Evolutionary conservation across 163 green algal genomes (phyloP).

Genomic region (Dunaliella salina): DNA sequence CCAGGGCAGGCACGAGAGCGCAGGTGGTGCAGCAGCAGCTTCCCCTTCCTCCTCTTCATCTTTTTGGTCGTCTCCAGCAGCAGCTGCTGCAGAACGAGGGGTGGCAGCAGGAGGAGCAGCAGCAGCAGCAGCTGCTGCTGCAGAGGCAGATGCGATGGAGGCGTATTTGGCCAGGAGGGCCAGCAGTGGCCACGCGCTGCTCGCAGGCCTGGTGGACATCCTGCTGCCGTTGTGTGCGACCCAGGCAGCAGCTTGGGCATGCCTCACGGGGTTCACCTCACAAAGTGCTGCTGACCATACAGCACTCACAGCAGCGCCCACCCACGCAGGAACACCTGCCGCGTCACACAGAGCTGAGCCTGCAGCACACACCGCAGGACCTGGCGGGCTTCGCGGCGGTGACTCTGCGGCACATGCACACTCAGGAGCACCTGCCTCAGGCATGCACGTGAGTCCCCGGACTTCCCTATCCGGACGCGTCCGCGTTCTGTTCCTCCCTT

Average conservation of each 20-base stretch:
- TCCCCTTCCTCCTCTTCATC: no score
- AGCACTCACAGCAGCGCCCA: not conserved
- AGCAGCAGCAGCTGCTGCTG: not conserved
- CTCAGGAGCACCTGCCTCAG: no score
- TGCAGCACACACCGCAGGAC: not conserved
- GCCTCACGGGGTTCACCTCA: no score
- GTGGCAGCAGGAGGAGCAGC: not conserved
- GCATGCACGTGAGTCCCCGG: no score
- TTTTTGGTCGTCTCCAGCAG: no score
- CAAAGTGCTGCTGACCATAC: not conserved
- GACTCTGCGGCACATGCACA: not conserved
- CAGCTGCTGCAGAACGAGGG: not conserved
- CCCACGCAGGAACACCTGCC: no score
- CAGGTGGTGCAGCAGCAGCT: not conserved
- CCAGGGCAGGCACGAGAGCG: no score
- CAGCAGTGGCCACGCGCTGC: not conserved
- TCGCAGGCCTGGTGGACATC: not conserved
- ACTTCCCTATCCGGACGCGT: no score
- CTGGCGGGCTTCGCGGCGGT: not conserved
- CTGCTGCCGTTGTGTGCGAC: slow-evolving; percentile 2
- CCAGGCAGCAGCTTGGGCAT: not conserved
- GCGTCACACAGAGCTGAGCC: no score
- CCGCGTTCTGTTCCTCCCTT: no score
- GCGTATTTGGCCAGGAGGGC: not conserved
- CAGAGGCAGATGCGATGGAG: not conserved